A percentile compares a stretch with the other conserved stretches of the same genome.
Evolutionary conservation across 768 basidiomycete species (phyloP).

Genomic region (Mycena rosella): DNA sequence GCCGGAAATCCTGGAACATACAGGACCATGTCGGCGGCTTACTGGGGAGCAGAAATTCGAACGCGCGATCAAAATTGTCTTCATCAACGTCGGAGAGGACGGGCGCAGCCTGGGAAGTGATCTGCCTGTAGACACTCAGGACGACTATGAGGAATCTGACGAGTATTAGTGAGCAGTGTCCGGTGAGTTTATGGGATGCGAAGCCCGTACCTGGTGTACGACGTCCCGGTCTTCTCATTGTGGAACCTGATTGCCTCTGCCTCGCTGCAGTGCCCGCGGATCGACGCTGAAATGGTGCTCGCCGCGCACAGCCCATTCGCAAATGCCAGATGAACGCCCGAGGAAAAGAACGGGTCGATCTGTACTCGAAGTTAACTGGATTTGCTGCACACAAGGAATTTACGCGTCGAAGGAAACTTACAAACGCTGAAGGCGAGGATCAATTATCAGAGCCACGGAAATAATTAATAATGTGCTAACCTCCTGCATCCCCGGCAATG

Average conservation of each 20-base stretch:
- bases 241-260: constrained; percentile 48
- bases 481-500: constrained; percentile 24
- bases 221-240: constrained; percentile 45
- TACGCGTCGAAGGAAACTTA: neutral
- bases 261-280: constrained; percentile 48
- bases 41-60: constrained; percentile 57
- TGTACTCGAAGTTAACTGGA: neutral
- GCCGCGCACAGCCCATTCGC: constrained; percentile 51
- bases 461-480: neutral
- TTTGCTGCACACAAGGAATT: neutral
- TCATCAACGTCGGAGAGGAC: constrained; percentile 59
- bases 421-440: constrained; percentile 9
- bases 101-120: constrained; percentile 53
- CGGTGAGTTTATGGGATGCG: no score
- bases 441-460: neutral
- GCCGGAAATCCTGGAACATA: neutral
- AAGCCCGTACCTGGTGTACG: constrained; percentile 51
- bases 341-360: constrained; percentile 27
- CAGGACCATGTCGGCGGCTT: neutral
- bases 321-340: constrained; percentile 41
- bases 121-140: constrained; percentile 62
- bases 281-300: constrained; percentile 48
- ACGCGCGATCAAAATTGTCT: constrained; percentile 63
- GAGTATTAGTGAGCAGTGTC: neutral
- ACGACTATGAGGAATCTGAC: constrained; percentile 60